phyloP scores from a whole-genome alignment of 495 filamentous ascomycete species.

The Talaromyces ruber region DNA sequence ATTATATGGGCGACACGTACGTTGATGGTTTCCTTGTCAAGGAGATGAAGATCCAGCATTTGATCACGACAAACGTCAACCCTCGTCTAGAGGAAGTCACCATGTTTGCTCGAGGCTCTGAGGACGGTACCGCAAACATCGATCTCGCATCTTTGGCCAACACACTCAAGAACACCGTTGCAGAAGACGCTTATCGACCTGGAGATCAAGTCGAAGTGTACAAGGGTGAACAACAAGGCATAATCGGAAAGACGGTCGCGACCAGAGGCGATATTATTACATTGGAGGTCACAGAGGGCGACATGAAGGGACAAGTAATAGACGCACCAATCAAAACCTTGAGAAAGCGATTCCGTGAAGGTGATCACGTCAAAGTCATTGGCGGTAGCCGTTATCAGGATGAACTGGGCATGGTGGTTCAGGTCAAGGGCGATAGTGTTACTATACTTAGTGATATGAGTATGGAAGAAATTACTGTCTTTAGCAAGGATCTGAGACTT shows the following conservation, averaged over 20 bases:
- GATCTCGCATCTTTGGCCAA: constrained; percentile 84
- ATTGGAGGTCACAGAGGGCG: constrained; percentile 76
- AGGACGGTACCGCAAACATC: constrained; percentile 87
- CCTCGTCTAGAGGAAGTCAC: constrained; percentile 93
- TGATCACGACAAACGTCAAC: constrained; percentile 80
- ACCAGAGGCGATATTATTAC: constrained; percentile 92
- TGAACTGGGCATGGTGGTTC: constrained; percentile 93
- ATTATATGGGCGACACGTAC: constrained; percentile 78
- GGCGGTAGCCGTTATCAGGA: constrained; percentile 88
- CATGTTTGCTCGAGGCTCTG: constrained; percentile 75
- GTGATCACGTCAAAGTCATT: constrained; percentile 98
- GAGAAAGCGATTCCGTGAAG: constrained; percentile 84
- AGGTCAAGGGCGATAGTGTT: constrained; percentile 82
- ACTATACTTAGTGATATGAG: constrained; percentile 86
- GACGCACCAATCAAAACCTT: constrained; percentile 90
- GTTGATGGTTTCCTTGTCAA: constrained; percentile 90
- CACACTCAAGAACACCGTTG: constrained; percentile 69
- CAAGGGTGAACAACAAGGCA: constrained; percentile 89
- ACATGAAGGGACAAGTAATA: constrained; percentile 71
- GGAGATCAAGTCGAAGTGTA: constrained; percentile 95
- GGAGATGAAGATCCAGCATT: constrained; percentile 79
- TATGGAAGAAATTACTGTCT: constrained; percentile 91
- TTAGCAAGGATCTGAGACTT: constrained; percentile 92
- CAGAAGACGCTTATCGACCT: constrained; percentile 72
- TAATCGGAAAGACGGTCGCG: constrained; percentile 73